Conservation (phyloP, 2,329 filamentous ascomycete genomes). For the Cordyceps cicadae region DNA sequence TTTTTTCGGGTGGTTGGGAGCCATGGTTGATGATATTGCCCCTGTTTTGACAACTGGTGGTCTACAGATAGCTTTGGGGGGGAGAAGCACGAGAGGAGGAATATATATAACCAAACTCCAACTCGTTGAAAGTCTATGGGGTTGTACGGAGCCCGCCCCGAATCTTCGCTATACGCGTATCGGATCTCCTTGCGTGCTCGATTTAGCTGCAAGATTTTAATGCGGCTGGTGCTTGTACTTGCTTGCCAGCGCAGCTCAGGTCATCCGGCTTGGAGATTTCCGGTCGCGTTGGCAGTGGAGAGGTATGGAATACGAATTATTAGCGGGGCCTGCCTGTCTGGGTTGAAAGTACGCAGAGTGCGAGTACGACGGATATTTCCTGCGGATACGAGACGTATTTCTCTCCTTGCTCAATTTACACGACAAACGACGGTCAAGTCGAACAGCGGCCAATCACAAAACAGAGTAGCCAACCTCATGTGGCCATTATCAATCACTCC, state of each 20-base stretch:
- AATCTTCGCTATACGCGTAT: slow-evolving; percentile 2
- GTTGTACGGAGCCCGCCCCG: background rate
- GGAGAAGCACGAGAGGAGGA: background rate
- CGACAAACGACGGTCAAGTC: no score
- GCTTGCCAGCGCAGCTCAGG: background rate
- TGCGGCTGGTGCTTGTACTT: background rate
- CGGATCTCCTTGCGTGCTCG: background rate
- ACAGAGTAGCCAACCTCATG: no score
- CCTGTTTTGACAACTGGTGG: background rate
- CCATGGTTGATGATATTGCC: slow-evolving; percentile 23
- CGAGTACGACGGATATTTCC: no score
- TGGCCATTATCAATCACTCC: background rate
- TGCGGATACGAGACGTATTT: no score
- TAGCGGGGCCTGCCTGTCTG: no score
- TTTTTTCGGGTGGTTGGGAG: slow-evolving; percentile 22
- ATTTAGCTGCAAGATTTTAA: background rate
- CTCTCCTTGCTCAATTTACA: no score
- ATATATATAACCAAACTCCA: background rate
- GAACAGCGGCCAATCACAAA: no score
- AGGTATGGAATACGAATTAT: background rate
- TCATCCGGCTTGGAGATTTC: slow-evolving; percentile 4
- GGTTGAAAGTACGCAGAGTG: no score
- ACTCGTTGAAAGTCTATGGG: background rate
- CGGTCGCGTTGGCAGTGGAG: slow-evolving; percentile 4
- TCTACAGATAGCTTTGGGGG: background rate